Percentiles rank a stretch among this genome's conserved stretches.
These are phyloP conservation scores for Colletotrichum sp. DNA, from an alignment of 2,329 filamentous ascomycete genomes.

Conservation along the genomic window DNA sequence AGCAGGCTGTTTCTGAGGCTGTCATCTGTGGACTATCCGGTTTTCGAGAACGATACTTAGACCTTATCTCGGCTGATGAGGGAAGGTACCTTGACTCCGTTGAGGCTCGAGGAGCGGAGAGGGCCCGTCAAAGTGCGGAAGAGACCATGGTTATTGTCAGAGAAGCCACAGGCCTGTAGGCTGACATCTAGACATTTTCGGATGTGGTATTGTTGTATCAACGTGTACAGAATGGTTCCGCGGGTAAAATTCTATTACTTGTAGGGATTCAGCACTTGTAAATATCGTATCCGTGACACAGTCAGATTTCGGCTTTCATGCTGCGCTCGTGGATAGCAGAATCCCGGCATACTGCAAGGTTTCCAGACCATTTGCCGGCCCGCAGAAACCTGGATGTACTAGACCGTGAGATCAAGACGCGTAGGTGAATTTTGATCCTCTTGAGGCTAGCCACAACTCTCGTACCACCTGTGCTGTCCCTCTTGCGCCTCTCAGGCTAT, in stretches of 20 bases:
- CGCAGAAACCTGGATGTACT: background rate
- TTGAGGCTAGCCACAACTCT: constrained; percentile 75
- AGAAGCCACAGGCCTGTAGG: constrained; percentile 54
- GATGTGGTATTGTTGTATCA: background rate
- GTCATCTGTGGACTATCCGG: constrained; percentile 57
- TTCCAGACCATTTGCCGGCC: background rate
- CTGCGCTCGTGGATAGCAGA: background rate
- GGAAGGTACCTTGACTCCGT: constrained; percentile 61
- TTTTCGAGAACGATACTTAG: constrained; percentile 61
- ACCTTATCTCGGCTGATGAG: constrained; percentile 52
- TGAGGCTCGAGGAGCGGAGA: constrained; percentile 60
- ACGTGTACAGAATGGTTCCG: background rate
- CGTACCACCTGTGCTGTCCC: constrained; percentile 70
- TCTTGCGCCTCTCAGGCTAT: constrained; percentile 66
- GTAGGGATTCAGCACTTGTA: background rate
- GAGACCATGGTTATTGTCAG: constrained; percentile 60
- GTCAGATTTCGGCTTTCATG: background rate
- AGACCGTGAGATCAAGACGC: constrained; percentile 46
- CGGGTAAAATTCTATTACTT: background rate
- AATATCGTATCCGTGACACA: background rate
- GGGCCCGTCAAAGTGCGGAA: constrained; percentile 66
- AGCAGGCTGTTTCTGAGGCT: constrained; percentile 61
- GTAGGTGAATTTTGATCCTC: constrained; percentile 66
- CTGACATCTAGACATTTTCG: background rate
- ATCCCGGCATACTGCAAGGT: background rate